A percentile compares a stretch with the other conserved stretches of the same genome.
Evolutionary conservation across 163 green algal species (phyloP).

Genomic region (Chlorella variabilis): DNA sequence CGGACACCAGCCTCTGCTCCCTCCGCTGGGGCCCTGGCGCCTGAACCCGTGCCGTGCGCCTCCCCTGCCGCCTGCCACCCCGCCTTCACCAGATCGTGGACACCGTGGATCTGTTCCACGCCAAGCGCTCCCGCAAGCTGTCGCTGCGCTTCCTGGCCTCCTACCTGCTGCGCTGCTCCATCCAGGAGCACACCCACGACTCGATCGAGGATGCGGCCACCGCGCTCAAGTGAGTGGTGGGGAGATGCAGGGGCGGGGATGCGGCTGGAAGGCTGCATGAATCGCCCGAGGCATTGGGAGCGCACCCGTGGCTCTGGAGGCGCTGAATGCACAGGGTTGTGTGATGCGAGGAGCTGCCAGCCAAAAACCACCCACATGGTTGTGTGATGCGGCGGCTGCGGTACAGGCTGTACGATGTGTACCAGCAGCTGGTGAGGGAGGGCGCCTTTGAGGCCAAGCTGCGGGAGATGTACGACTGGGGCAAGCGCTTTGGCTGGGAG

Average conservation of each 20-base stretch:
- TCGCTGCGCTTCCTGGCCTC: conserved; percentile 91
- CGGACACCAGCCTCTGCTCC: no score
- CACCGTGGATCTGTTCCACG: conserved; percentile 91
- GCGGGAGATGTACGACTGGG: conserved; percentile 83
- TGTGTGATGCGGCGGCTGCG: no score
- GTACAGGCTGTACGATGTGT: conserved; percentile 73
- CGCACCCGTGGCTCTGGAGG: no score
- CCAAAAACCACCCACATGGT: no score
- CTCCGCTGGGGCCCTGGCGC: no score
- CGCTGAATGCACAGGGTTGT: no score
- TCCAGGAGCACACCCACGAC: conserved; percentile 87
- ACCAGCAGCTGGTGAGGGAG: conserved; percentile 57
- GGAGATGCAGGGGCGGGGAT: background rate
- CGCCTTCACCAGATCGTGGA: conserved; percentile 77
- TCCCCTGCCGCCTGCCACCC: no score
- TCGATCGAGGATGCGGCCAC: conserved; percentile 94
- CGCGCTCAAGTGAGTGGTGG: conserved; percentile 66
- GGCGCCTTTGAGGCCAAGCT: conserved; percentile 64
- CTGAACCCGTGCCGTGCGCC: no score
- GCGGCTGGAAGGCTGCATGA: background rate
- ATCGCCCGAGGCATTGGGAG: no score
- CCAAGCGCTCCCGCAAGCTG: conserved; percentile 87
- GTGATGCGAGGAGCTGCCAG: no score
- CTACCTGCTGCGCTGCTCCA: conserved; percentile 83
- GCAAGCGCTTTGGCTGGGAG: conserved; percentile 85